Evolutionary conservation across 2,329 filamentous ascomycete species (phyloP).

Genomic region (Cladosporium sp.): DNA sequence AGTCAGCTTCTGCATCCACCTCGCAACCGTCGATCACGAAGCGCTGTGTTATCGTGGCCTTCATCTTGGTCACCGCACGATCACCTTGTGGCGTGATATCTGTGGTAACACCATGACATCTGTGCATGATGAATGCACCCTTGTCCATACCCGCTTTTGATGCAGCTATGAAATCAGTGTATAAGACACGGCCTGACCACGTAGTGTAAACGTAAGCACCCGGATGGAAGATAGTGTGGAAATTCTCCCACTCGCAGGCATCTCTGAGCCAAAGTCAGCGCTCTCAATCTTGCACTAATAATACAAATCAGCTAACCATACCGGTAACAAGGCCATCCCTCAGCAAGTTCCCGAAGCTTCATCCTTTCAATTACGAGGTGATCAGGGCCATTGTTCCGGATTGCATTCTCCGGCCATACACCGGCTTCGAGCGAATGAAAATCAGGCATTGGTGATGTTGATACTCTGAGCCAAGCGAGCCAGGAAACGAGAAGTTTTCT

Average conservation of each 20-base stretch:
- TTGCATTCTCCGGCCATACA: slow-evolving; percentile 21
- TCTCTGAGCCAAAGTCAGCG: slow-evolving; percentile 25
- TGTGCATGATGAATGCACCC: slow-evolving; percentile 41
- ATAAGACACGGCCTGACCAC: slow-evolving; percentile 42
- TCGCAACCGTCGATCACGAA: slow-evolving; percentile 38
- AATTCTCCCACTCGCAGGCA: slow-evolving; percentile 49
- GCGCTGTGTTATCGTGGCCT: slow-evolving; percentile 46
- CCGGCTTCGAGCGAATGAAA: too few species aligned
- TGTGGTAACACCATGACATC: slow-evolving; percentile 37
- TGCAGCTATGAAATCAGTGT: slow-evolving; percentile 36
- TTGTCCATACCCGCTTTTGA: slow-evolving; percentile 38
- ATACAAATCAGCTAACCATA: background rate
- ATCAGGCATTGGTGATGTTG: too few species aligned
- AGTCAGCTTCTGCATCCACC: slow-evolving; percentile 44
- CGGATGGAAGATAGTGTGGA: slow-evolving; percentile 45
- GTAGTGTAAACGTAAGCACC: slow-evolving; percentile 46
- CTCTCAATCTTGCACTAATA: slow-evolving; percentile 12
- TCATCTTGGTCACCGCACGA: slow-evolving; percentile 45
- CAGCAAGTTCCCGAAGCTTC: slow-evolving; percentile 44
- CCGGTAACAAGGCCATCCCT: slow-evolving; percentile 44
- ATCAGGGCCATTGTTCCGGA: slow-evolving; percentile 45
- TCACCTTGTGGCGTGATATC: slow-evolving; percentile 37
- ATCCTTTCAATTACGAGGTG: slow-evolving; percentile 39
- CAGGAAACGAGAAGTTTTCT: too few species aligned
- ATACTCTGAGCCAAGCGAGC: too few species aligned